Percentiles rank a stretch among this genome's conserved stretches.
Evolutionary conservation across 202 grass and related monocot species (phyloP).

Genomic region (Dendrocalamus latiflorus): DNA sequence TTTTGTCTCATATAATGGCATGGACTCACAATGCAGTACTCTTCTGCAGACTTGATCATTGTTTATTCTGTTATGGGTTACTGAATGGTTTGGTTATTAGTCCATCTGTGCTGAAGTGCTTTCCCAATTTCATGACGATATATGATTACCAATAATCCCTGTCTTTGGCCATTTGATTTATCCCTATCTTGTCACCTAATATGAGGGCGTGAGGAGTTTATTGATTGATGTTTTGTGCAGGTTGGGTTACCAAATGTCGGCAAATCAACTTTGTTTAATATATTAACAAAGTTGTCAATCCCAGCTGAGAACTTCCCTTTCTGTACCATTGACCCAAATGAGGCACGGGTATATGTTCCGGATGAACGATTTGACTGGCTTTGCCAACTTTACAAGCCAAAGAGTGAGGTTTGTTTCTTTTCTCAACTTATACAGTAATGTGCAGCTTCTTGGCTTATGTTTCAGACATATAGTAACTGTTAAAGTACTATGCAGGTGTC

Average conservation of each 20-base stretch:
- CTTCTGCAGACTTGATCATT: neutral
- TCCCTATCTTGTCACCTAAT: too few species aligned
- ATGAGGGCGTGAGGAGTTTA: neutral
- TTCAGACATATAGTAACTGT: slow-evolving; percentile 5
- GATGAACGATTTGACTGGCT: slow-evolving; percentile 98
- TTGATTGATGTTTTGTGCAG: slow-evolving; percentile 42
- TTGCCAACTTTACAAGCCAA: slow-evolving; percentile 84
- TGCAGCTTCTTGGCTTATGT: slow-evolving; percentile 16
- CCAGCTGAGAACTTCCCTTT: slow-evolving; percentile 98
- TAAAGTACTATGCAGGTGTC: slow-evolving; percentile 52
- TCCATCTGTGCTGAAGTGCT: neutral
- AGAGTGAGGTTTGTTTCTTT: slow-evolving; percentile 76
- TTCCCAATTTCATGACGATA: neutral
- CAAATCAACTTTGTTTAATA: slow-evolving; percentile 97
- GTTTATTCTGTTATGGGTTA: neutral
- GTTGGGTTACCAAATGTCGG: slow-evolving; percentile 99
- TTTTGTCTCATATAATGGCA: neutral
- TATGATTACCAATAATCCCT: too few species aligned
- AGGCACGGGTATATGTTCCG: slow-evolving; percentile 78
- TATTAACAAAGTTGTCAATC: slow-evolving; percentile 88
- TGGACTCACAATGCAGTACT: neutral
- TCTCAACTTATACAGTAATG: neutral
- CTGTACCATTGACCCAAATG: slow-evolving; percentile 97
- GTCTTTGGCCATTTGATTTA: too few species aligned
- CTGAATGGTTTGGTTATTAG: neutral